These are phyloP conservation scores for Senecio squalidus DNA, from an alignment of 140 eudicot species.

Conservation along the genomic window DNA sequence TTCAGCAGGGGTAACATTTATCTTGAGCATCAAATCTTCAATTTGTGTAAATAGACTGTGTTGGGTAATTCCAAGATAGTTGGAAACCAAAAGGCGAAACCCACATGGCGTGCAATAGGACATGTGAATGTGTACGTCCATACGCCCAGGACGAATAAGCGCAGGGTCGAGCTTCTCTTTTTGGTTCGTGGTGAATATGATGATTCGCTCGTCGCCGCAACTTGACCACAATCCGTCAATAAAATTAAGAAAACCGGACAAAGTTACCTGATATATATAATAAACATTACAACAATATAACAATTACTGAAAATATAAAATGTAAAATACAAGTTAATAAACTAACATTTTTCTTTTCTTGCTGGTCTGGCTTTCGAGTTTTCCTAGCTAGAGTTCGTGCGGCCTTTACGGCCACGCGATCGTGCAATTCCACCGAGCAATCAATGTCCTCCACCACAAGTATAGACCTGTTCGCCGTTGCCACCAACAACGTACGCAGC, in stretches of 20 bases:
- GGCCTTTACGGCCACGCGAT: constrained; percentile 6
- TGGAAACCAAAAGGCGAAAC: constrained; percentile 24
- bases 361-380: background rate
- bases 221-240: constrained; percentile 70
- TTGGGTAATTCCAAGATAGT: constrained; percentile 21
- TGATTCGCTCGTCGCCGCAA: constrained; percentile 43
- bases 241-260: constrained; percentile 55
- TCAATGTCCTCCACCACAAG: constrained; percentile 37
- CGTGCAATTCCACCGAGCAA: constrained; percentile 33
- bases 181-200: background rate
- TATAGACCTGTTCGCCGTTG: constrained; percentile 38
- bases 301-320: background rate
- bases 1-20: constrained; percentile 21
- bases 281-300: too few relatives aligned
- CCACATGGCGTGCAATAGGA: constrained; percentile 32
- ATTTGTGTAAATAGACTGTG: constrained; percentile 10
- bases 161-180: constrained; percentile 5
- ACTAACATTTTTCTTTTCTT: background rate
- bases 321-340: background rate
- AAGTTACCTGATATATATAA: constrained; percentile 28
- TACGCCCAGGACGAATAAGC: background rate
- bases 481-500: constrained; percentile 34
- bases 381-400: background rate
- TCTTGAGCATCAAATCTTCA: constrained; percentile 6
- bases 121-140: constrained; percentile 9